Conservation (phyloP, 2,329 filamentous ascomycete species). For the Colletotrichum graminicola region DNA sequence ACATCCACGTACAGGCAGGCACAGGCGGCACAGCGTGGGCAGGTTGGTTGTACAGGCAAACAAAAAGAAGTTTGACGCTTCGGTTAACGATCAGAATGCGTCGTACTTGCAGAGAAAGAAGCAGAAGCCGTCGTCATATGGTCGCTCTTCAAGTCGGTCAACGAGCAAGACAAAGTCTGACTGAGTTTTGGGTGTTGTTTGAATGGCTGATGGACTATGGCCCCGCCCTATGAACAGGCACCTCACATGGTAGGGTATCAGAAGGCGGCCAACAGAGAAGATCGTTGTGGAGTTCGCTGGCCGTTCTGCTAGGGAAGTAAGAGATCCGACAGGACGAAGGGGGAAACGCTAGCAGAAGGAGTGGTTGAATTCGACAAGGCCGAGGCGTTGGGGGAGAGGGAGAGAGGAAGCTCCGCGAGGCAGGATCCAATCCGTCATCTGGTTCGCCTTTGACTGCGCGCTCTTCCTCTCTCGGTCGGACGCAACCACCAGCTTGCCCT, state of each 20-base stretch:
- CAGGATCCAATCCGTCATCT: constrained; percentile 22
- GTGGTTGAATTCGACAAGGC: constrained; percentile 10
- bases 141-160: neutral
- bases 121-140: neutral
- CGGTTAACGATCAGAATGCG: neutral
- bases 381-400: neutral
- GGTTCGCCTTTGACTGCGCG: neutral
- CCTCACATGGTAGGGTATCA: constrained; percentile 22
- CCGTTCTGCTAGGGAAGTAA: constrained; percentile 15
- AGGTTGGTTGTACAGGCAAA: constrained; percentile 18
- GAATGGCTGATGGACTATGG: constrained; percentile 26
- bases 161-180: neutral
- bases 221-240: constrained; percentile 36
- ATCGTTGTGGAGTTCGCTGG: constrained; percentile 27
- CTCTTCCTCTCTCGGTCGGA: constrained; percentile 7
- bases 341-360: constrained; percentile 5
- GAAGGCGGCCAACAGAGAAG: neutral
- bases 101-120: neutral
- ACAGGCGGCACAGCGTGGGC: constrained; percentile 4
- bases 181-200: constrained; percentile 13
- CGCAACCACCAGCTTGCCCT: constrained; percentile 5
- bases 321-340: constrained; percentile 25
- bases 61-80: neutral
- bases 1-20: constrained; percentile 13
- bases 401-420: constrained; percentile 4